phyloP scores from a whole-genome alignment of 768 basidiomycete genomes.

The Podaxis sp. region DNA sequence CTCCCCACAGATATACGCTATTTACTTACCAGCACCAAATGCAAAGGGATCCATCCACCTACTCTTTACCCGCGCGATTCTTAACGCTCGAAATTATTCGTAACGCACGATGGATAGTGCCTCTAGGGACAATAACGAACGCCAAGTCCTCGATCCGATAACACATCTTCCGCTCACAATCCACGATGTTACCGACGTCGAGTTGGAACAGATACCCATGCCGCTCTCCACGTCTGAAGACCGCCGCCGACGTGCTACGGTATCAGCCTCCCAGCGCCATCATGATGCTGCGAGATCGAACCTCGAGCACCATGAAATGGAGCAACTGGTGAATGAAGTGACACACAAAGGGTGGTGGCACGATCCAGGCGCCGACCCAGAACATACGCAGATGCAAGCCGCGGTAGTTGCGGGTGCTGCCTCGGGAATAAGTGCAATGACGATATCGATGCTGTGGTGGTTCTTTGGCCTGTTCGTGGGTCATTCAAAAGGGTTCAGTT shows the following conservation, averaged over 20 bases:
- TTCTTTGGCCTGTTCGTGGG: slow-evolving; percentile 18
- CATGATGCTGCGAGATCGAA: slow-evolving; percentile 13
- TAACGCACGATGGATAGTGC: background rate
- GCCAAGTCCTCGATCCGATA: slow-evolving; percentile 35
- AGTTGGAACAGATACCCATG: slow-evolving; percentile 31
- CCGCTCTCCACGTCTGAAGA: slow-evolving; percentile 18
- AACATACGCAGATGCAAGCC: slow-evolving; percentile 24
- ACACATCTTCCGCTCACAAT: slow-evolving; percentile 32
- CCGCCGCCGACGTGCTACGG: background rate
- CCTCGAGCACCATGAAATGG: slow-evolving; percentile 22
- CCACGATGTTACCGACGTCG: slow-evolving; percentile 29
- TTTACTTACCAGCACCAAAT: no score
- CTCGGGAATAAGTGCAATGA: slow-evolving; percentile 23
- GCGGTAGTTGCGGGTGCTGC: slow-evolving; percentile 26
- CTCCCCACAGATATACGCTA: no score
- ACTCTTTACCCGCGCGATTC: background rate
- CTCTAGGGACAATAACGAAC: slow-evolving; percentile 18
- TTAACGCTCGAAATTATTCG: background rate
- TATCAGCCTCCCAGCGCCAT: background rate
- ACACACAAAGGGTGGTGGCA: slow-evolving; percentile 29
- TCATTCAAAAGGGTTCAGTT: slow-evolving; percentile 12
- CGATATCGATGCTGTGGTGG: slow-evolving; percentile 19
- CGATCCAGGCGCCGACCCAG: slow-evolving; percentile 26
- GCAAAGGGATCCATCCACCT: background rate
- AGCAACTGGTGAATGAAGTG: slow-evolving; percentile 24